Conservation (phyloP, 169 alveolate species). For the Plasmodium cynomolgi region DNA sequence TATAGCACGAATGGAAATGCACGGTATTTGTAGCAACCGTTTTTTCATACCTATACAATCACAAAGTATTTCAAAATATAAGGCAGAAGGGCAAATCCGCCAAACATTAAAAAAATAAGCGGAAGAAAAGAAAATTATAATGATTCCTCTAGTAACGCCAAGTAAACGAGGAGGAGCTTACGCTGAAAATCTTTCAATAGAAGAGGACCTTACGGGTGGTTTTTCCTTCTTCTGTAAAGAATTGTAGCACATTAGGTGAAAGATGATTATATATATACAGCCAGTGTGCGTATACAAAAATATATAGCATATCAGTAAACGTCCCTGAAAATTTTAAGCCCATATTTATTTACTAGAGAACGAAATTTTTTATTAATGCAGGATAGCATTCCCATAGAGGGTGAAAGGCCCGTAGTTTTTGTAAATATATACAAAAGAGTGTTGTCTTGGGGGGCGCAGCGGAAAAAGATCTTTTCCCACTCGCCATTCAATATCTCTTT, state of each 20-base stretch:
- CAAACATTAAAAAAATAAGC: conserved; percentile 92
- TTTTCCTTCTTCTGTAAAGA: neutral
- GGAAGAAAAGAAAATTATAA: conserved; percentile 89
- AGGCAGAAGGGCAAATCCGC: conserved; percentile 90
- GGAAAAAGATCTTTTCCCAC: conserved; percentile 2
- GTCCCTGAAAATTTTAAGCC: neutral
- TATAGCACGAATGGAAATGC: neutral
- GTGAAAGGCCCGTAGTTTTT: conserved; percentile 91
- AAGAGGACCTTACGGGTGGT: conserved; percentile 71
- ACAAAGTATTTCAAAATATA: neutral
- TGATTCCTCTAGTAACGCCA: conserved; percentile 93
- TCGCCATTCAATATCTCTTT: conserved; percentile 21
- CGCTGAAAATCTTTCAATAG: conserved; percentile 77
- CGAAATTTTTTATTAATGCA: conserved; percentile 16
- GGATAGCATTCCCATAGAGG: conserved; percentile 90
- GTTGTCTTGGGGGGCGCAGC: conserved; percentile 54
- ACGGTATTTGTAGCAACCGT: conserved; percentile 5
- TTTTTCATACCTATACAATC: neutral
- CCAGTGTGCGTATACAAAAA: neutral
- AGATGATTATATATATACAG: neutral
- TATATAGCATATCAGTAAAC: neutral
- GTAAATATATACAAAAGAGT: neutral
- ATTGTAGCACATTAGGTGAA: neutral
- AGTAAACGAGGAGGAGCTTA: conserved; percentile 94
- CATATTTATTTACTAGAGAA: neutral